Evolutionary conservation across 305 asterid species (phyloP).

Genomic region (Rubia balearica): DNA sequence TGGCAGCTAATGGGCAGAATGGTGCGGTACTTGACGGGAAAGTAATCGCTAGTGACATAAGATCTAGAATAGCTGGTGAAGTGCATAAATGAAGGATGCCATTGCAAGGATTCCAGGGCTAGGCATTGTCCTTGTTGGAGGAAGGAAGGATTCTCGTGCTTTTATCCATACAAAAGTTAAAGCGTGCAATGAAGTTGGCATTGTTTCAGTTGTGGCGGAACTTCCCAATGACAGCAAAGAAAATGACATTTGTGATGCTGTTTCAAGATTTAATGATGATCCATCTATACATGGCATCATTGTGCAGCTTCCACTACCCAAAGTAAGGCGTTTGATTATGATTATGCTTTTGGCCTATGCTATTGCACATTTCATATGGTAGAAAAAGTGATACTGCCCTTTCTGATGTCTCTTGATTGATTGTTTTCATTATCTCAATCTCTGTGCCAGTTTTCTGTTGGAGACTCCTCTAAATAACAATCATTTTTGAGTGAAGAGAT

Average conservation of each 20-base stretch:
- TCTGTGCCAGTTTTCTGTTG: neutral
- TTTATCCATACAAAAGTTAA: slow-evolving; percentile 19
- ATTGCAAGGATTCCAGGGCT: slow-evolving; percentile 21
- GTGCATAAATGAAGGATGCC: slow-evolving; percentile 17
- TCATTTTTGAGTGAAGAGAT: neutral
- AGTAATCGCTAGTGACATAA: slow-evolving; percentile 18
- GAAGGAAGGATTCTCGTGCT: slow-evolving; percentile 23
- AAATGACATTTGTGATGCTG: slow-evolving; percentile 17
- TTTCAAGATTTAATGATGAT: slow-evolving; percentile 21
- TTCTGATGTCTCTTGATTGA: too few species aligned
- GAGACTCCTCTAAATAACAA: neutral
- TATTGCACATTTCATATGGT: neutral
- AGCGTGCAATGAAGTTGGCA: slow-evolving; percentile 23
- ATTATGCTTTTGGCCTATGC: neutral
- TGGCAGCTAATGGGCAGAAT: slow-evolving; percentile 9
- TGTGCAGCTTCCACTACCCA: slow-evolving; percentile 29
- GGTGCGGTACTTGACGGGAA: slow-evolving; percentile 18
- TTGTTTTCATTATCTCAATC: neutral
- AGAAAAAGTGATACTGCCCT: neutral
- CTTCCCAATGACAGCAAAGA: slow-evolving; percentile 21
- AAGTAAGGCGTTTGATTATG: slow-evolving; percentile 16
- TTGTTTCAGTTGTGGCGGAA: slow-evolving; percentile 18
- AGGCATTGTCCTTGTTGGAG: slow-evolving; percentile 21
- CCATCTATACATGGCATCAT: slow-evolving; percentile 21
- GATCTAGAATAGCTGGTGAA: slow-evolving; percentile 20